A percentile compares a stretch with the other conserved stretches of the same genome.
Evolutionary conservation across 306 rosid species (phyloP).

Genomic region (Cucurbita moschata): DNA sequence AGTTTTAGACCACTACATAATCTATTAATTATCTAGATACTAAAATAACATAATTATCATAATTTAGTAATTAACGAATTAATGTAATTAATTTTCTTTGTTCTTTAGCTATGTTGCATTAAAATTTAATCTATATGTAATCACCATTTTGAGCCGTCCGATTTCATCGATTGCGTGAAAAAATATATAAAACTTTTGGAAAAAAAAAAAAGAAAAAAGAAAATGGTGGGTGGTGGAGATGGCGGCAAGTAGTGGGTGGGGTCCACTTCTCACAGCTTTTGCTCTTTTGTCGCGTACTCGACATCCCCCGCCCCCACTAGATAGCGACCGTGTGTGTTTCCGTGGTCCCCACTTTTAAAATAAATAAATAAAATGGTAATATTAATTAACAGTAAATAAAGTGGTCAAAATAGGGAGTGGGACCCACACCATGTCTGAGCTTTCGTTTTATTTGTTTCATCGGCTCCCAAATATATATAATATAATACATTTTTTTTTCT

Average conservation of each 20-base stretch:
- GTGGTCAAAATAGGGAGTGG: neutral
- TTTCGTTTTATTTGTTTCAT: neutral
- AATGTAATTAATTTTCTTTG: too few relatives aligned
- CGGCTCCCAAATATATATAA: neutral
- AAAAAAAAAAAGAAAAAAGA: neutral
- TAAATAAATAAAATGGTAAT: too few relatives aligned
- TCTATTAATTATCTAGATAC: neutral
- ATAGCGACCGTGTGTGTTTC: neutral
- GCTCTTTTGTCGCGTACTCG: slow-evolving; percentile 1
- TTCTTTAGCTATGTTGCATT: too few relatives aligned
- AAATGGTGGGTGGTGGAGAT: neutral
- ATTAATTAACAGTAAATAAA: neutral
- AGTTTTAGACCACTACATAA: neutral
- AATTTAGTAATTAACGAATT: too few relatives aligned
- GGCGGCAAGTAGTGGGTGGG: slow-evolving; percentile 8
- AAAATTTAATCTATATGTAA: too few relatives aligned
- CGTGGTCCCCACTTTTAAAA: neutral
- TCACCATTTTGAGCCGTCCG: neutral
- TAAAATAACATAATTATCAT: neutral
- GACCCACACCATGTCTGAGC: neutral
- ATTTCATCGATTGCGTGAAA: neutral
- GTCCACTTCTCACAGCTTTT: neutral
- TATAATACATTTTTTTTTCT: too few relatives aligned
- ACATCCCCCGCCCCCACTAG: neutral
- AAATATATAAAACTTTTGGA: neutral